Percentiles rank a stretch among this genome's conserved stretches.
These are phyloP conservation scores for Nemania diffusa DNA, from an alignment of 2,329 filamentous ascomycete genomes.

Conservation along the genomic window DNA sequence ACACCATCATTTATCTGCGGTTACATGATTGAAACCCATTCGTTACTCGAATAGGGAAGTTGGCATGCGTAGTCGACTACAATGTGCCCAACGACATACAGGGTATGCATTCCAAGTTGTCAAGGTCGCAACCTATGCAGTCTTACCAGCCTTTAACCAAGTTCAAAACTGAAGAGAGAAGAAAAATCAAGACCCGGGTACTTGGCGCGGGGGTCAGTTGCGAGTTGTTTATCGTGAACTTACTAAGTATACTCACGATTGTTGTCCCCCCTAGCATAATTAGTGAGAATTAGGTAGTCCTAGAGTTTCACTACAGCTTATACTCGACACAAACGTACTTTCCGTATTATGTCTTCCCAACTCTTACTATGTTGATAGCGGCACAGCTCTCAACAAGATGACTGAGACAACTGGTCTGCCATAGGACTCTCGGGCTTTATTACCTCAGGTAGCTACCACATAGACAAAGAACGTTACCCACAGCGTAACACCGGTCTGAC, in stretches of 20 bases:
- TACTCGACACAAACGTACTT: neutral
- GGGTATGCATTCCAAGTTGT: neutral
- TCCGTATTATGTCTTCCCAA: neutral
- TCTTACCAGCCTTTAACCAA: neutral
- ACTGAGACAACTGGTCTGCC: neutral
- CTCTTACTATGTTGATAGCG: neutral
- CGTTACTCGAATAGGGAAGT: neutral
- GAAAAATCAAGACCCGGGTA: neutral
- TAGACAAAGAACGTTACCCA: conserved; percentile 1
- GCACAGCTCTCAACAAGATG: neutral
- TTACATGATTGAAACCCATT: neutral
- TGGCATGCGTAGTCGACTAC: neutral
- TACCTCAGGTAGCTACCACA: neutral
- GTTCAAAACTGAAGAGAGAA: neutral
- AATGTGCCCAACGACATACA: neutral
- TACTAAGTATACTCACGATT: neutral
- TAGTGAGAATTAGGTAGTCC: neutral
- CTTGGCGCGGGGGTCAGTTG: neutral
- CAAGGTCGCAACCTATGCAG: neutral
- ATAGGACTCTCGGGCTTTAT: conserved; percentile 18
- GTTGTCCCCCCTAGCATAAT: neutral
- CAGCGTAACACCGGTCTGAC: conserved; percentile 14
- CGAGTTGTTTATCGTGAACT: neutral
- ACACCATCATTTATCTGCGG: neutral
- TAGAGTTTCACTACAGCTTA: neutral